Evolutionary conservation across 768 basidiomycete genomes (phyloP), one percentile per base, ranked within the genome.

Genomic region (Neoboletus magnificus): DNA sequence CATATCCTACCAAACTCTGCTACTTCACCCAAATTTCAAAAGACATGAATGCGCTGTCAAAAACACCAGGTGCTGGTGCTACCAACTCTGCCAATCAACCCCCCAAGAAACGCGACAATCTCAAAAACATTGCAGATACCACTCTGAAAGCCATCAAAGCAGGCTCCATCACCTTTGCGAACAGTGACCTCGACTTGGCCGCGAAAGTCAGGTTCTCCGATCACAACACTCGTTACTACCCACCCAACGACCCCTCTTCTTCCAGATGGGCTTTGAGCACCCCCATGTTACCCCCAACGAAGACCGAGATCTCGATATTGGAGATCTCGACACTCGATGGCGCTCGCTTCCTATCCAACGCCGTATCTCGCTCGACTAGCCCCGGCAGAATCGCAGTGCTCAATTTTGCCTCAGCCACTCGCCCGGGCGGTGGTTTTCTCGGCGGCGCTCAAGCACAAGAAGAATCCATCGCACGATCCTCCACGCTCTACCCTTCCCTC

Each of bases 371-470:
- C 46, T 52, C 54, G 44, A 48, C 54, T 25, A 57, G 51, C 40
- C 43, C 33, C 30, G 63, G 64, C 52, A 76, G 52, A 73, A 70
- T 89, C 12, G 87, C 87, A 20, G 71, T 91, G 16, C 80, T 91
- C 29, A 91, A 85, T 66, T 91, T 91, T 63, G 89, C 89, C 2
- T 87, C 85, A 1, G 88, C 89, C 4, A 86, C 80, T 48, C 82
- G 82, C 36, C 85, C 87, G 1, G 89, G 89, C 2, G 89, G 90
- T 4, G 90, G 90, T 7, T 91, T 92, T 70, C 77, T 81, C 55
- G 77, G 70, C 52, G 90, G 89, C 16, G 82, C 87, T 0, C 82
- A 84, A 55, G 89, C 90, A 2, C 89, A 92, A 62, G 90, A 92
- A 67, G 89, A 92, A 68, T 85, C 84, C 36, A 80, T 92, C 62